Evolutionary conservation across 768 basidiomycete genomes (phyloP).

Genomic region (Rossbeevera mucosa): DNA sequence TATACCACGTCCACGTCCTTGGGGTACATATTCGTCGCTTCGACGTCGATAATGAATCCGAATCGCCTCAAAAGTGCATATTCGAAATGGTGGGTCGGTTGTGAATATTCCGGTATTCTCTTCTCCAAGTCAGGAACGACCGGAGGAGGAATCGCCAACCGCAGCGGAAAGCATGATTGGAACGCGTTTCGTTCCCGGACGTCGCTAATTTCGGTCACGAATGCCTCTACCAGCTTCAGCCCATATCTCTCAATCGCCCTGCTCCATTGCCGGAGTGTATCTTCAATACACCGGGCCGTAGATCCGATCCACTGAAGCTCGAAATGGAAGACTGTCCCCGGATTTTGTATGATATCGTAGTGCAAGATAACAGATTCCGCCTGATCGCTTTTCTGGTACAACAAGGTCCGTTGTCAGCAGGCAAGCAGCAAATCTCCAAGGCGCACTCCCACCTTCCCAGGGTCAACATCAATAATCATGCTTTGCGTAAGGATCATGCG

Average conservation of each 20-base stretch:
- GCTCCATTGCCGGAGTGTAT: constrained; percentile 76
- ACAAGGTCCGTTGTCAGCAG: constrained; percentile 7
- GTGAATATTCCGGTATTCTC: constrained; percentile 62
- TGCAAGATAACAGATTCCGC: constrained; percentile 87
- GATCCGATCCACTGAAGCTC: constrained; percentile 97
- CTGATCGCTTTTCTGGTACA: constrained; percentile 70
- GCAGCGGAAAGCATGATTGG: constrained; percentile 84
- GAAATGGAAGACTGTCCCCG: constrained; percentile 92
- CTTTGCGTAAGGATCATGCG: constrained; percentile 77
- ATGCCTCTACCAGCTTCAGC: constrained; percentile 87
- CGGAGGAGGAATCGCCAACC: constrained; percentile 73
- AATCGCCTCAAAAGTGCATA: constrained; percentile 71
- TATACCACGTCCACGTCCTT: constrained; percentile 82
- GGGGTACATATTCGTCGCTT: constrained; percentile 72
- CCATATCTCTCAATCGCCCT: constrained; percentile 85
- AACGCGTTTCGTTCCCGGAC: constrained; percentile 84
- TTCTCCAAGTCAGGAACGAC: constrained; percentile 60
- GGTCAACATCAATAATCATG: constrained; percentile 88
- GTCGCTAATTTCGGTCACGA: constrained; percentile 87
- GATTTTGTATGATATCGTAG: constrained; percentile 93
- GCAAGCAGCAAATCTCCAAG: not conserved
- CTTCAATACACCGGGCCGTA: constrained; percentile 87
- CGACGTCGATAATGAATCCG: constrained; percentile 80
- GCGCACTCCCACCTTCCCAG: constrained; percentile 50
- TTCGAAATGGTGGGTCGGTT: constrained; percentile 72